These are phyloP conservation scores for Pythium dissimile DNA, from an alignment of 352 stramenopile genomes.

Conservation along the genomic window DNA sequence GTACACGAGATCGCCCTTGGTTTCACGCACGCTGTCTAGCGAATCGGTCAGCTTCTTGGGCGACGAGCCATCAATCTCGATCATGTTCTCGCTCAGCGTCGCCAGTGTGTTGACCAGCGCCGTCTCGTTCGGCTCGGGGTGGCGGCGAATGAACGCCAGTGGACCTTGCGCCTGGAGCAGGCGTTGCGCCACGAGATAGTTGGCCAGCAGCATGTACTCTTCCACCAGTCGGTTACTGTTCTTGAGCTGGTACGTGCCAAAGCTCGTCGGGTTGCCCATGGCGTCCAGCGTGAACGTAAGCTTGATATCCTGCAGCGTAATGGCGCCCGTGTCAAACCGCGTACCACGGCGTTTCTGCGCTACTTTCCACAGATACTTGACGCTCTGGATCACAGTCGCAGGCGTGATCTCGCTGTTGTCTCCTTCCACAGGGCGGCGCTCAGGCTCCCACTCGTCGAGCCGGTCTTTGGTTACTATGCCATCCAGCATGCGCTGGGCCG, in stretches of 20 bases:
- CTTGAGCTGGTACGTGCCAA: conserved; percentile 89
- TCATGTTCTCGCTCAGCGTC: conserved; percentile 43
- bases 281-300: conserved; percentile 92
- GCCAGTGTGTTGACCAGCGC: conserved; percentile 45
- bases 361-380: conserved; percentile 66
- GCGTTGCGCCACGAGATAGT: conserved; percentile 96
- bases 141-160: conserved; percentile 89
- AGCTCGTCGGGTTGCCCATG: conserved; percentile 87
- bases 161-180: conserved; percentile 86
- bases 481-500: conserved; percentile 96
- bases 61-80: conserved; percentile 80
- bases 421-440: conserved; percentile 37
- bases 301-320: conserved; percentile 93
- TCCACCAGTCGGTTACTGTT: conserved; percentile 96
- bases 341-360: conserved; percentile 67
- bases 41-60: conserved; percentile 84
- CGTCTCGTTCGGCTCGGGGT: conserved; percentile 67
- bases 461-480: conserved; percentile 67
- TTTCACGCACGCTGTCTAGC: conserved; percentile 69
- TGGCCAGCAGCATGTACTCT: conserved; percentile 99
- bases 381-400: conserved; percentile 53
- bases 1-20: conserved; percentile 75
- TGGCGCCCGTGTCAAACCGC: conserved; percentile 90
- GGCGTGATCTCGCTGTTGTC: conserved; percentile 50
- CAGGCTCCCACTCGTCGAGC: conserved; percentile 67